phyloP scores from a whole-genome alignment of 257 asterid species.

The Solanum microdontum region DNA sequence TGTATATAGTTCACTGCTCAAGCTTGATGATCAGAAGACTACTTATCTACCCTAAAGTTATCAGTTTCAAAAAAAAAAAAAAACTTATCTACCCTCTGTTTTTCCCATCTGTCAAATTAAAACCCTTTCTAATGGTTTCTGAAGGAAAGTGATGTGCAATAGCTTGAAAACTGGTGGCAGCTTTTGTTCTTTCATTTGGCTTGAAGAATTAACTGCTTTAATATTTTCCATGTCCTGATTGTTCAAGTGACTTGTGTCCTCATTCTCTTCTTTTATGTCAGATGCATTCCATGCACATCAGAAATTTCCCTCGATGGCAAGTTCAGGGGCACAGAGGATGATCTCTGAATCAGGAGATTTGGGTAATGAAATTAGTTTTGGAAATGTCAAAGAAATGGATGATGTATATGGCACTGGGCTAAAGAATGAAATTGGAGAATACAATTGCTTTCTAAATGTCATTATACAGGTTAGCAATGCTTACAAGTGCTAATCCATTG shows the following conservation, averaged over 20 bases:
- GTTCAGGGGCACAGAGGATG: conserved; percentile 29
- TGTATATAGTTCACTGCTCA: not conserved
- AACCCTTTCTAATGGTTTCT: not conserved
- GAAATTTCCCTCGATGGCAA: conserved; percentile 26
- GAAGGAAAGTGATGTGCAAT: not conserved
- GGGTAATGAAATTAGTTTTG: conserved; percentile 13
- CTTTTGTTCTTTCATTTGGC: not conserved
- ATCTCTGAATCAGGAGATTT: conserved; percentile 24
- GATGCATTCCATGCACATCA: conserved; percentile 45
- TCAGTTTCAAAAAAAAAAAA: too few species aligned
- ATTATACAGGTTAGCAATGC: conserved; percentile 74
- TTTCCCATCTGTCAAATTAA: not conserved
- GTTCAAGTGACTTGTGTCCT: not conserved
- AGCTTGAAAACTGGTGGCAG: not conserved
- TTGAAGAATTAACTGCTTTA: not conserved
- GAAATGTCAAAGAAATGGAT: conserved; percentile 27
- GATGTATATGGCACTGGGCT: conserved; percentile 77
- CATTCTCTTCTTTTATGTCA: conserved; percentile 15
- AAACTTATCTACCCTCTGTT: not conserved
- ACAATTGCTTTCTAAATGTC: conserved; percentile 96
- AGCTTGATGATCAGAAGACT: not conserved
- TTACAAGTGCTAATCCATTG: not conserved
- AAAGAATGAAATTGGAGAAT: conserved; percentile 88
- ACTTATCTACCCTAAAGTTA: not conserved
- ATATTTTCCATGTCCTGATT: not conserved